Conservation (phyloP, 768 basidiomycete species). For the Hortiboletus campestris region DNA sequence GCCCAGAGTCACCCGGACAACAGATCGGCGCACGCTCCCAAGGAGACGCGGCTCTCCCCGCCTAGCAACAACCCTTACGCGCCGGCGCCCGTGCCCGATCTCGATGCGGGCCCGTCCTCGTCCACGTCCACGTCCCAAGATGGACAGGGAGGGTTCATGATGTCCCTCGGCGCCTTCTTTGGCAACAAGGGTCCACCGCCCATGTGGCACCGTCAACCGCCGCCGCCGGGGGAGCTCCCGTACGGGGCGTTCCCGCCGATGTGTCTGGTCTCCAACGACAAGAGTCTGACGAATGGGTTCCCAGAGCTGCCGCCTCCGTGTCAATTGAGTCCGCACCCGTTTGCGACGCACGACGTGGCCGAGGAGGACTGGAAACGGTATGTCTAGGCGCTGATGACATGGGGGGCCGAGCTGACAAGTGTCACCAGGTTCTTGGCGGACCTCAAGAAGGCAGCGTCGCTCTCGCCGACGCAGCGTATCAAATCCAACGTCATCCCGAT, state of each 20-base stretch:
- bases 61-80: neutral
- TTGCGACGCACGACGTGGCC: slow-evolving; percentile 45
- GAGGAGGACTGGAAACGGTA: slow-evolving; percentile 52
- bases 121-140: slow-evolving; percentile 3
- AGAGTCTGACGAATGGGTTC: slow-evolving; percentile 42
- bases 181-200: slow-evolving; percentile 26
- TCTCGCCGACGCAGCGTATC: slow-evolving; percentile 36
- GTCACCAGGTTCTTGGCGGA: slow-evolving; percentile 35
- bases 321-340: slow-evolving; percentile 43
- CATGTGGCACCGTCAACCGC: slow-evolving; percentile 26
- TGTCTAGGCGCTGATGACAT: neutral
- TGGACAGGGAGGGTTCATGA: neutral
- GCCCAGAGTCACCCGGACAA: slow-evolving; percentile 3
- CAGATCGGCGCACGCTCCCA: neutral
- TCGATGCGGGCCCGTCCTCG: neutral
- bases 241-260: slow-evolving; percentile 30
- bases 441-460: slow-evolving; percentile 32
- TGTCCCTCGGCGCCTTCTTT: slow-evolving; percentile 27
- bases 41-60: neutral
- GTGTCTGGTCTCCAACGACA: slow-evolving; percentile 28
- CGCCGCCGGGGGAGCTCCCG: neutral
- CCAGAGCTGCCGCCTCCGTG: slow-evolving; percentile 42
- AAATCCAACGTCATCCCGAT: slow-evolving; percentile 30
- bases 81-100: neutral
- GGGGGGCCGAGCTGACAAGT: too few relatives aligned